phyloP scores from a whole-genome alignment of 768 basidiomycete genomes.

The Trametes coccinea region DNA sequence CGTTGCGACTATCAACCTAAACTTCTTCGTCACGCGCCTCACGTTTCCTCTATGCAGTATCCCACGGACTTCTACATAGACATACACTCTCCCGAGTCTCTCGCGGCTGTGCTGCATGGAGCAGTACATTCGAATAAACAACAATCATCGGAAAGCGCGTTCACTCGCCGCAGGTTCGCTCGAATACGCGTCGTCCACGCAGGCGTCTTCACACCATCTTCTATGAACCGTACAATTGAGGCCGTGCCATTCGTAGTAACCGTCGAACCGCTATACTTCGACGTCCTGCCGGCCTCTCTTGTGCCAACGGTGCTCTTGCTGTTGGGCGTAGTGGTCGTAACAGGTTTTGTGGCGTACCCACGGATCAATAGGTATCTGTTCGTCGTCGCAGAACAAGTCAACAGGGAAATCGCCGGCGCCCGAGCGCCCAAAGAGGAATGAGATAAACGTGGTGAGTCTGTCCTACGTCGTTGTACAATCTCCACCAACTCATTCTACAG shows the following conservation, averaged over 20 bases:
- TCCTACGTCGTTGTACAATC: neutral
- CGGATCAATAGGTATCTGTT: constrained; percentile 12
- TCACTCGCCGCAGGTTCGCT: constrained; percentile 52
- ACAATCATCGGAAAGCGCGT: neutral
- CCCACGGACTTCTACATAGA: constrained; percentile 47
- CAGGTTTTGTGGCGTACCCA: constrained; percentile 27
- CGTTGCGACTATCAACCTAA: constrained; percentile 1
- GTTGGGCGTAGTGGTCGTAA: constrained; percentile 30
- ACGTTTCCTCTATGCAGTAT: constrained; percentile 31
- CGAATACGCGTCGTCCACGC: constrained; percentile 55
- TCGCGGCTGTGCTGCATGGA: constrained; percentile 23
- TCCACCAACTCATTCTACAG: neutral
- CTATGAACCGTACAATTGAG: neutral
- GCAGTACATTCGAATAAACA: neutral
- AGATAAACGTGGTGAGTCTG: neutral
- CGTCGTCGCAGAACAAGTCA: constrained; percentile 17
- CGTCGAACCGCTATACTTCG: constrained; percentile 62
- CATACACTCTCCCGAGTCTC: constrained; percentile 39
- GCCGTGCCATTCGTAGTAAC: constrained; percentile 52
- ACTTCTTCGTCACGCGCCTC: too few relatives aligned
- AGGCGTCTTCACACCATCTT: constrained; percentile 49
- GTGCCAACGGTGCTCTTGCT: constrained; percentile 36
- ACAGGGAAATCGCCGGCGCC: constrained; percentile 11
- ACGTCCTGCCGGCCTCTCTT: constrained; percentile 58
- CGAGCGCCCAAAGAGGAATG: neutral